Evolutionary conservation across 192 early-diverging fungal genomes (phyloP), one percentile per base, ranked within the genome.

Genomic region (Rhizoclosmatium globosum): DNA sequence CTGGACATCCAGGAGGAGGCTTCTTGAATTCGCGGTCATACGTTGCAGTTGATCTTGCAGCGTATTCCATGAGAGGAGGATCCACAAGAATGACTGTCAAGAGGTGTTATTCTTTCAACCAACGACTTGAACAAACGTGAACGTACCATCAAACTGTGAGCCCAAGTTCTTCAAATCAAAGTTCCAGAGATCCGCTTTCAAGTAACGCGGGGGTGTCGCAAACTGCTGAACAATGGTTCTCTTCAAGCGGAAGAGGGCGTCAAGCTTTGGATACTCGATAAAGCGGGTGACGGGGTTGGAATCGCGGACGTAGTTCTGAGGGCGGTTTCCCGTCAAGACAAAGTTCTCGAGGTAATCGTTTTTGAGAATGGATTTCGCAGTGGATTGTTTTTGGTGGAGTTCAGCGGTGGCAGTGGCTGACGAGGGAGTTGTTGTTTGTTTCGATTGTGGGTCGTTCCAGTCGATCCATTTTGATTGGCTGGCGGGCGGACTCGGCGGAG

Each of bases 301-400:
- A 50, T 89, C 89, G 9, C 86, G 77, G 47, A 92, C 89, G 69
- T 83, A 91, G 83, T 92, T 92, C 71, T 91, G 88, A 11, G 91
- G 91, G 11, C 89, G 81, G 42, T 72, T 17, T 1, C 68, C 73
- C 17, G 88, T 86, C 67, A 89, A 81, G 59, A 90, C 82, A 80
- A 86, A 88, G 77, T 91, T 81, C 74, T 88, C 86, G 57, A 76
- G 80, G 77, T 91, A 90, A 76, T 92, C 91, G 80, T 91, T 92
- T 47, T 85, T 71, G 31, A 86, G 58, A 43, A 76, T 80, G 43
- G 19, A 31, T 44, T 59, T 62, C 11, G 23, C 60, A 7, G 23
- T 39, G 60, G 60, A 17, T 53, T 31, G 31, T 31, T 31, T 31
- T 31, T 31, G 31, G 31, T 31, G 31, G 31, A 31, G 31, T 31